Conservation (phyloP, 331 rosid species). For the Telfairia occidentalis region DNA sequence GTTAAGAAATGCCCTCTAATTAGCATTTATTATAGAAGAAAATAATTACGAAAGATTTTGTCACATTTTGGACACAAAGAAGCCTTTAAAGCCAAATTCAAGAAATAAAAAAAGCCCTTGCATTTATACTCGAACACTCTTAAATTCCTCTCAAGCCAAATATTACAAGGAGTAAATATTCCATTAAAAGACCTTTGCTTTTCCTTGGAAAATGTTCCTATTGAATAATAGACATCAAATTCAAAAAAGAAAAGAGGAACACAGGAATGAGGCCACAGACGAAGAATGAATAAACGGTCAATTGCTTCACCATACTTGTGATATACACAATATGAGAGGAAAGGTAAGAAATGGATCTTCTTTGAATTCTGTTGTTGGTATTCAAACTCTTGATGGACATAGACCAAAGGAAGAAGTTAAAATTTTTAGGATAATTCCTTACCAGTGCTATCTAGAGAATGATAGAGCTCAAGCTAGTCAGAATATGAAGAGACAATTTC, state of each 20-base stretch:
- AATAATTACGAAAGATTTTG: background rate
- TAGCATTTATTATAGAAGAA: background rate
- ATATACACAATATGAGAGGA: background rate
- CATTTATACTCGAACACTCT: background rate
- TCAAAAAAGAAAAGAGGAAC: background rate
- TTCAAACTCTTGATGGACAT: background rate
- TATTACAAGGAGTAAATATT: background rate
- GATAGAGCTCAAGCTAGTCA: background rate
- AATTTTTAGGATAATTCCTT: background rate
- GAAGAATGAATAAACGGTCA: background rate
- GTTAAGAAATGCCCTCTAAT: background rate
- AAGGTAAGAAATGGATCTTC: background rate
- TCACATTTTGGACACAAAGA: background rate
- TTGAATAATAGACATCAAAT: background rate
- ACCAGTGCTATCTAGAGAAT: background rate
- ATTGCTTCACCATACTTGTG: background rate
- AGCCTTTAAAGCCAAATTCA: background rate
- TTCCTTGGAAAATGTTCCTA: background rate
- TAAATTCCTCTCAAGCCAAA: background rate
- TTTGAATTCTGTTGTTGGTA: background rate
- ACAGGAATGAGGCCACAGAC: background rate
- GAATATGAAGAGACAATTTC: background rate
- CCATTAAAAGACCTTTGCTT: background rate
- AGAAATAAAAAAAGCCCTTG: background rate
- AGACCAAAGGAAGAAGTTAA: background rate